Evolutionary conservation across 768 basidiomycete genomes (phyloP).

Genomic region (Naganishia onofrii): DNA sequence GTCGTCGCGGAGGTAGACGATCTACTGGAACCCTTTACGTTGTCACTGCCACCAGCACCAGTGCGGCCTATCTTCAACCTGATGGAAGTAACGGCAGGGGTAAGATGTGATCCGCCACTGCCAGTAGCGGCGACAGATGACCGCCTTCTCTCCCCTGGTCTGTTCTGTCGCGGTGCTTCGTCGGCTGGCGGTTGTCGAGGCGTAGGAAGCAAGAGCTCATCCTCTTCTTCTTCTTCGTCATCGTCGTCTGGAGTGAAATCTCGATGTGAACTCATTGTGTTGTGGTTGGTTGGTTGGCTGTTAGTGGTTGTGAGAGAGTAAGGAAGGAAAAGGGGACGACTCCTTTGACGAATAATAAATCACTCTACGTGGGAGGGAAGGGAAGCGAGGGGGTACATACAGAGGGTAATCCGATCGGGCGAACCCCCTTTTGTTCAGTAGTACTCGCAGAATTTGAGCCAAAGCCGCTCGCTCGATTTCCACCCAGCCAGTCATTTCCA

Average conservation of each 20-base stretch:
- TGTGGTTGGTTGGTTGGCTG: too few species aligned
- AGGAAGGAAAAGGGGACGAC: neutral
- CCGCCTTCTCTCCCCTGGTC: neutral
- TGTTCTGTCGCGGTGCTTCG: neutral
- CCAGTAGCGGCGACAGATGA: too few species aligned
- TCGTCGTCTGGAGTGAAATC: slow-evolving; percentile 19
- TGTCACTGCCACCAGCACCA: too few species aligned
- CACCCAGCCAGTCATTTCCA: neutral
- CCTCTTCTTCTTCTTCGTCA: slow-evolving; percentile 9
- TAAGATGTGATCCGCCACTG: too few species aligned
- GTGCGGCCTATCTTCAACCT: slow-evolving; percentile 10
- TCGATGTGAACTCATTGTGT: slow-evolving; percentile 17
- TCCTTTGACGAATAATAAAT: too few species aligned
- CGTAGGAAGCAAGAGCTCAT: slow-evolving; percentile 13
- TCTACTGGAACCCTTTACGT: too few species aligned
- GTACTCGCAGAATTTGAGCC: too few species aligned
- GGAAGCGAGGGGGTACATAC: too few species aligned
- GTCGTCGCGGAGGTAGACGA: too few species aligned
- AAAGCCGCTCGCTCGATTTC: neutral
- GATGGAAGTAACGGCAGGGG: slow-evolving; percentile 4
- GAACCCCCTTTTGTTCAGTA: too few species aligned
- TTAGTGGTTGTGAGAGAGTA: neutral
- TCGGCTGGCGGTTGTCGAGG: neutral
- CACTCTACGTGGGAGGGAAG: too few species aligned
- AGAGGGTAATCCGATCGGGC: too few species aligned